phyloP scores from a whole-genome alignment of 73 alveolate species.

The Chromera velia region DNA sequence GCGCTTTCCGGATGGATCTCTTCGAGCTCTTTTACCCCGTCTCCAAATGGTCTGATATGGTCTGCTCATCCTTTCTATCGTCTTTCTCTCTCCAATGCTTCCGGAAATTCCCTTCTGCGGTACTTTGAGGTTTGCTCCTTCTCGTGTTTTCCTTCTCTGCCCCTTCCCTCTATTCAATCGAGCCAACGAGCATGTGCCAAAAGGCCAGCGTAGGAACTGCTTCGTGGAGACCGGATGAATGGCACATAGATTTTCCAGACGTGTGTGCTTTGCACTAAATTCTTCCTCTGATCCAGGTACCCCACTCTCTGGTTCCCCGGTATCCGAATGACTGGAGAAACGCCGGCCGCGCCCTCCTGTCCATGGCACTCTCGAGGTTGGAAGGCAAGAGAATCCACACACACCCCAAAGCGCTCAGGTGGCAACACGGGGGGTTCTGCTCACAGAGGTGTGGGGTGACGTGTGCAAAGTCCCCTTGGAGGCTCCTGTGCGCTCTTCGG shows the following conservation, averaged over 20 bases:
- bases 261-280: too few species aligned
- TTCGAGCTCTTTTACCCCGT: too few species aligned
- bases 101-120: too few species aligned
- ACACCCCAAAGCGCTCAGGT: neutral
- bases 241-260: too few species aligned
- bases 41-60: neutral
- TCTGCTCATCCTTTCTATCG: neutral
- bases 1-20: too few species aligned
- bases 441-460: neutral
- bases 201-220: too few species aligned
- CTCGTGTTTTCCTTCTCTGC: too few species aligned
- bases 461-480: neutral
- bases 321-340: slow-evolving; percentile 20
- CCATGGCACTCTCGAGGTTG: slow-evolving; percentile 22
- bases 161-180: too few species aligned
- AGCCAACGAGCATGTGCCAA: too few species aligned
- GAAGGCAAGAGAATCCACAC: neutral
- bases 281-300: too few species aligned
- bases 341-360: slow-evolving; percentile 36
- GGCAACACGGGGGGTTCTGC: neutral
- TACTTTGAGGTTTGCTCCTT: too few species aligned
- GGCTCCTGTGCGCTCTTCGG: neutral
- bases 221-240: too few species aligned
- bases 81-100: neutral
- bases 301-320: neutral